phyloP scores from a whole-genome alignment of 495 filamentous ascomycete genomes.

The Collariella sp. region DNA sequence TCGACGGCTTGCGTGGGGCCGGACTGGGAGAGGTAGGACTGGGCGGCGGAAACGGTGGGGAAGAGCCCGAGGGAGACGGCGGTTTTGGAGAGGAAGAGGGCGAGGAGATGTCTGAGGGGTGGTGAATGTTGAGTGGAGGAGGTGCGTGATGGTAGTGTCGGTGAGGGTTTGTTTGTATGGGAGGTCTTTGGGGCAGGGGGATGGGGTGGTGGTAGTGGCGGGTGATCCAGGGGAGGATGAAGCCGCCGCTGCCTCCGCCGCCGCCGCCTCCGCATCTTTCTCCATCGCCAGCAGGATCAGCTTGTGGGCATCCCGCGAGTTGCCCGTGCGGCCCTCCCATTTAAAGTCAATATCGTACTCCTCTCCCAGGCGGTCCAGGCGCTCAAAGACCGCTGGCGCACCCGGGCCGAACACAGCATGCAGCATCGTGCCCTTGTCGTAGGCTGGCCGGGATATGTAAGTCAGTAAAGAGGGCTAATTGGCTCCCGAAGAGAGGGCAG shows the following conservation, averaged over 20 bases:
- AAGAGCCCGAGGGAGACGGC: conserved; percentile 46
- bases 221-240: background rate
- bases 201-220: background rate
- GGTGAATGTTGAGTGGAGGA: conserved; percentile 64
- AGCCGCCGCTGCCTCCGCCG: background rate
- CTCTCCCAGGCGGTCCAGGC: conserved; percentile 10
- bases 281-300: conserved; percentile 61
- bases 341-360: conserved; percentile 55
- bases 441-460: conserved; percentile 1
- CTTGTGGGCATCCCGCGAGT: conserved; percentile 66
- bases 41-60: conserved; percentile 45
- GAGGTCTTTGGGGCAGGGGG: too few species aligned
- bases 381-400: conserved; percentile 12
- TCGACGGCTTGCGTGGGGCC: conserved; percentile 23
- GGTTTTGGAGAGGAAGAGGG: conserved; percentile 46
- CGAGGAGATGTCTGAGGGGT: conserved; percentile 65
- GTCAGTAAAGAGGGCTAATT: background rate
- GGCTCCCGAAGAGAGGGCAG: background rate
- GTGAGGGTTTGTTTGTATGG: conserved; percentile 39
- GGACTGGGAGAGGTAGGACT: conserved; percentile 55
- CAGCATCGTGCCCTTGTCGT: conserved; percentile 11
- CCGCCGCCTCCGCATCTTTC: conserved; percentile 36
- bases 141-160: conserved; percentile 52
- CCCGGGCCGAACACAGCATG: conserved; percentile 9
- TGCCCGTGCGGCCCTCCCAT: conserved; percentile 64